Percentiles rank a stretch among this genome's conserved stretches.
Conservation (phyloP, 495 filamentous ascomycete species). For the Aspergillus baeticus region DNA sequence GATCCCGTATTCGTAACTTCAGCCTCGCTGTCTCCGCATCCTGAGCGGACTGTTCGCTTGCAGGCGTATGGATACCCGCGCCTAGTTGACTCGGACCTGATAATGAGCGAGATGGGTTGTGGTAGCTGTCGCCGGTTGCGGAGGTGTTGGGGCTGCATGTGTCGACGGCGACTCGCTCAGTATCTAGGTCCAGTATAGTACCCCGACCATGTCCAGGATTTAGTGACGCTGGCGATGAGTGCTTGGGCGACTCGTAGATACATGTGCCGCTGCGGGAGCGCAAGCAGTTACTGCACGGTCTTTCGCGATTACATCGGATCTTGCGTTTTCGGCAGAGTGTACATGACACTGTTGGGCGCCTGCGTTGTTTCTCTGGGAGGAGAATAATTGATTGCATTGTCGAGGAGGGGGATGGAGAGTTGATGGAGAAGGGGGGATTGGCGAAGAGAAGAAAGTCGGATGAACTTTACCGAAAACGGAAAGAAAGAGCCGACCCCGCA, state of each 20-base stretch:
- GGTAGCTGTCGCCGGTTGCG: background rate
- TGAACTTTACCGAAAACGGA: background rate
- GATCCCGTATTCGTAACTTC: background rate
- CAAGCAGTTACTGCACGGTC: conserved; percentile 50
- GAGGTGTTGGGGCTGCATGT: background rate
- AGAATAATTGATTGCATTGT: background rate
- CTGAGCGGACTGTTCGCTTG: background rate
- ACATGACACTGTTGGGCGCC: conserved; percentile 31
- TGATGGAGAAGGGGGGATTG: background rate
- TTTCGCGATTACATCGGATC: conserved; percentile 49
- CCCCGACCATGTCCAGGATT: conserved; percentile 5
- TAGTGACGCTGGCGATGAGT: background rate
- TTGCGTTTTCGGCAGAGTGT: conserved; percentile 47
- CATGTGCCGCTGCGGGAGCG: conserved; percentile 42
- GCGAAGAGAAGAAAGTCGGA: no score
- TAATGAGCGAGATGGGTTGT: no score
- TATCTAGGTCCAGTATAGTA: background rate
- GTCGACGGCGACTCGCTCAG: background rate
- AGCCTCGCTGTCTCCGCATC: background rate
- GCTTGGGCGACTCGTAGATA: conserved; percentile 30
- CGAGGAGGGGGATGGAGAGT: background rate
- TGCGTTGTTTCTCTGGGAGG: background rate
- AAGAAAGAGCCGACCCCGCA: background rate
- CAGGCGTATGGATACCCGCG: no score
- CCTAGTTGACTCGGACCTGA: no score